These are phyloP conservation scores for Punica granatum DNA, from an alignment of 345 rosid genomes.

Conservation along the genomic window DNA sequence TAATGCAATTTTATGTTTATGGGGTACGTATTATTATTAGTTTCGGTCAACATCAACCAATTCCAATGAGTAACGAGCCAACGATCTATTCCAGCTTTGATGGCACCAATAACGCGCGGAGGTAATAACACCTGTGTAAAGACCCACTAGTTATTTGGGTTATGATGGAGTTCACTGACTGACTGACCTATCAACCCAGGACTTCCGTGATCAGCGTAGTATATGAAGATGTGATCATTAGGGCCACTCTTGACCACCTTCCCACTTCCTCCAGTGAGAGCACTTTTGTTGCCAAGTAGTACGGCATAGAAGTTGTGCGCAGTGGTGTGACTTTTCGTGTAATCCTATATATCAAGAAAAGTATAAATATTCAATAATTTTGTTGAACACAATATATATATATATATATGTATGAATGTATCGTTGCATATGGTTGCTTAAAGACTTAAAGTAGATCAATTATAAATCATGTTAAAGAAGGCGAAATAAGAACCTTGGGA, in stretches of 20 bases:
- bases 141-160: not conserved
- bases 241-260: slow-evolving; percentile 56
- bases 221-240: slow-evolving; percentile 43
- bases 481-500: slow-evolving; percentile 48
- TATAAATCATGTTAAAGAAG: not conserved
- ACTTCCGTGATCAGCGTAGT: slow-evolving; percentile 57
- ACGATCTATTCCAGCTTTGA: no score
- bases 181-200: slow-evolving; percentile 23
- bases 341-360: slow-evolving; percentile 46
- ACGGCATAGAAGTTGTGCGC: slow-evolving; percentile 40
- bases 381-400: no score
- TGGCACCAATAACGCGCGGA: no score
- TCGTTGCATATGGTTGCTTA: no score
- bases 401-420: no score
- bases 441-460: not conserved
- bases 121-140: not conserved
- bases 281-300: slow-evolving; percentile 44
- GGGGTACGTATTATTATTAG: no score
- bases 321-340: slow-evolving; percentile 29
- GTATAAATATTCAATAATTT: not conserved
- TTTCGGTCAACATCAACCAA: no score
- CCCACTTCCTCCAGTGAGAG: slow-evolving; percentile 56
- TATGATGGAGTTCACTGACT: no score
- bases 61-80: no score
- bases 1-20: no score